Percentiles rank a stretch among this genome's conserved stretches.
Evolutionary conservation across 1,284 basidiomycete species (phyloP).

Genomic region (Bjerkandera adusta): DNA sequence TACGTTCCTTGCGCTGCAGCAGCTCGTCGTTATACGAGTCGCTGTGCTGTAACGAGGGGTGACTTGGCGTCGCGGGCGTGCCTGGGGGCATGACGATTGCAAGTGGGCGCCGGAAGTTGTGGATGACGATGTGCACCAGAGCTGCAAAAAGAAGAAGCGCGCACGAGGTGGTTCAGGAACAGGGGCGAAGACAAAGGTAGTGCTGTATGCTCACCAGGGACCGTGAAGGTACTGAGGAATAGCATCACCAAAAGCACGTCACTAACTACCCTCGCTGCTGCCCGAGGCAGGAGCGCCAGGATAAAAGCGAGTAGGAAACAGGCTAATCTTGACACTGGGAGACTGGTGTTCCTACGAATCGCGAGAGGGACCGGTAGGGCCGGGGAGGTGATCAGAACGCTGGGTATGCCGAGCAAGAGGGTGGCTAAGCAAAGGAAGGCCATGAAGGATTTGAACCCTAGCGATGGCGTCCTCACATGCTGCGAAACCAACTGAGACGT

Average conservation of each 20-base stretch:
- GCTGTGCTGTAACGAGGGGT: slow-evolving; percentile 27
- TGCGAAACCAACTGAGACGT: slow-evolving; percentile 18
- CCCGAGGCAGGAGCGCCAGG: slow-evolving; percentile 42
- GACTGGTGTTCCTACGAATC: slow-evolving; percentile 37
- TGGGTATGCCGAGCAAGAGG: slow-evolving; percentile 57
- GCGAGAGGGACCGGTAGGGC: slow-evolving; percentile 43
- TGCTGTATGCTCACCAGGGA: slow-evolving; percentile 45
- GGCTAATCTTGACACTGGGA: slow-evolving; percentile 48
- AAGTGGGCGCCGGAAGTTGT: slow-evolving; percentile 68
- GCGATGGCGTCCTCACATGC: slow-evolving; percentile 18
- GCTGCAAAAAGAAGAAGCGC: too few relatives aligned
- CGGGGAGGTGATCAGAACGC: slow-evolving; percentile 55
- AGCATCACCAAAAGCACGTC: slow-evolving; percentile 48
- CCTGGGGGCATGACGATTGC: slow-evolving; percentile 57
- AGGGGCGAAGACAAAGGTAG: slow-evolving; percentile 7
- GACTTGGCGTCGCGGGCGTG: slow-evolving; percentile 25
- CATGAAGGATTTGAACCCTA: slow-evolving; percentile 32
- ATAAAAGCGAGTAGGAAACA: slow-evolving; percentile 38
- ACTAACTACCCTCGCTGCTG: slow-evolving; percentile 36
- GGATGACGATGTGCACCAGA: slow-evolving; percentile 60
- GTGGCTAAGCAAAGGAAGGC: slow-evolving; percentile 47
- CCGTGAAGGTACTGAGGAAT: slow-evolving; percentile 53
- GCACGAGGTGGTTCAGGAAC: slow-evolving; percentile 1
- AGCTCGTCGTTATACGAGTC: slow-evolving; percentile 51
- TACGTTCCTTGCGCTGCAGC: slow-evolving; percentile 71